Evolutionary conservation across 1,284 basidiomycete genomes (phyloP), one percentile per base, ranked within the genome.

Genomic region (Stygiomarasmius scandens): DNA sequence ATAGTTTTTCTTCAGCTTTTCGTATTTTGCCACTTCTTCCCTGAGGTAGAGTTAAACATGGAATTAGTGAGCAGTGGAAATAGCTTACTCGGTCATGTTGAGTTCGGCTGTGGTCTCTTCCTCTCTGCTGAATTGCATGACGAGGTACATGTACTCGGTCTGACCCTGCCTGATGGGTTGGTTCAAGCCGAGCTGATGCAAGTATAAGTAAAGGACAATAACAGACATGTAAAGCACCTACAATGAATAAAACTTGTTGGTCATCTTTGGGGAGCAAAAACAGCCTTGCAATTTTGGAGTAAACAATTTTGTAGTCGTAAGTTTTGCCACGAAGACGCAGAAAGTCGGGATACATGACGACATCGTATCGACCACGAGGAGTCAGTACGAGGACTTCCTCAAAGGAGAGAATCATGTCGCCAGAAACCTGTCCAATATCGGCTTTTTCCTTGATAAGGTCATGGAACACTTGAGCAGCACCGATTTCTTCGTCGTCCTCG

Each of bases 241-340:
- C 92, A 61, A 98, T 95, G 69, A 99, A 96, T 62, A 98, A 82
- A 45, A 98, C 91, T 70, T 98, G 97, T 55, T 95, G 86, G 64
- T 99, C 97, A 71, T 99, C 97, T 71, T 97, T 96, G 29, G 97
- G 97, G 2, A 99, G 79, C 20, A 99, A 81, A 82, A 99, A 99
- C 22, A 99, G 78, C 61, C 87, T 85, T 47, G 92, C 90, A 65
- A 99, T 95, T 62, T 91, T 93, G 44, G 84, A 84, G 75, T 96
- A 98, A 25, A 94, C 83, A 58, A 99, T 93, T 76, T 98, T 97
- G 83, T 99, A 99, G 75, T 99, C 97, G 76, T 99, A 99, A 2
- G 95, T 98, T 78, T 98, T 98, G 60, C 97, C 97, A 43, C 96
- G 90, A 29, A 99, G 77, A 44, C 97, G 89, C 67, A 99, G 74